These are phyloP conservation scores for Calonectria naviculata DNA, from an alignment of 2,329 filamentous ascomycete species.

Conservation along the genomic window DNA sequence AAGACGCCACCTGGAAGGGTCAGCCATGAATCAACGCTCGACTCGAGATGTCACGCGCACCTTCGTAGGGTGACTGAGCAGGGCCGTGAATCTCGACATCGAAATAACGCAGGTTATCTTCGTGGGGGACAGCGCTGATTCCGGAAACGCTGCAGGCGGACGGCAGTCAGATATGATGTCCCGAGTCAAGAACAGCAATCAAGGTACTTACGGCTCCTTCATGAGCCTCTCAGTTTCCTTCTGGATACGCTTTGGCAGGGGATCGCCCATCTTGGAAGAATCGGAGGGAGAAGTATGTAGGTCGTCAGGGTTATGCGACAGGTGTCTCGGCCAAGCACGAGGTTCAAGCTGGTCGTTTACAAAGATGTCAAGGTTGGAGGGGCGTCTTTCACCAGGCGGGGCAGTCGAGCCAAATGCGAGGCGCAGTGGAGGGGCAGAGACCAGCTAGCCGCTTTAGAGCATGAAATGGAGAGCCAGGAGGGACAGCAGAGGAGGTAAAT, in stretches of 20 bases:
- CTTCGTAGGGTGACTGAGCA: conserved; percentile 93
- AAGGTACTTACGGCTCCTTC: conserved; percentile 84
- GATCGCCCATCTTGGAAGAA: conserved; percentile 61
- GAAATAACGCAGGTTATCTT: conserved; percentile 98
- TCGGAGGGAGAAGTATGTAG: neutral
- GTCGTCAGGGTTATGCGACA: neutral
- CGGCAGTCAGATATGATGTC: conserved; percentile 31
- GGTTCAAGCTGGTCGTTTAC: neutral
- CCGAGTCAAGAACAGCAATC: conserved; percentile 11
- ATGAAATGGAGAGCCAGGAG: neutral
- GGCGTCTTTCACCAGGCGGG: conserved; percentile 9
- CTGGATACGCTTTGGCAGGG: conserved; percentile 92
- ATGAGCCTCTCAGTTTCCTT: conserved; percentile 99
- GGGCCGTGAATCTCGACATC: conserved; percentile 97
- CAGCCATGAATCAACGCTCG: conserved; percentile 7
- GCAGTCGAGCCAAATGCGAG: conserved; percentile 6
- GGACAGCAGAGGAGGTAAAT: neutral
- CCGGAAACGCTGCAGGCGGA: conserved; percentile 79
- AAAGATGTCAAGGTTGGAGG: conserved; percentile 8
- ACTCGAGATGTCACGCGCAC: conserved; percentile 57
- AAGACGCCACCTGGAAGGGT: conserved; percentile 77
- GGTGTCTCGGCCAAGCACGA: neutral
- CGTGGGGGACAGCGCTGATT: conserved; percentile 94
- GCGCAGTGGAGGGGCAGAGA: conserved; percentile 11
- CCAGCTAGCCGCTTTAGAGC: neutral